Conservation (phyloP, 768 basidiomycete species). For the Crassisporium funariophilum region DNA sequence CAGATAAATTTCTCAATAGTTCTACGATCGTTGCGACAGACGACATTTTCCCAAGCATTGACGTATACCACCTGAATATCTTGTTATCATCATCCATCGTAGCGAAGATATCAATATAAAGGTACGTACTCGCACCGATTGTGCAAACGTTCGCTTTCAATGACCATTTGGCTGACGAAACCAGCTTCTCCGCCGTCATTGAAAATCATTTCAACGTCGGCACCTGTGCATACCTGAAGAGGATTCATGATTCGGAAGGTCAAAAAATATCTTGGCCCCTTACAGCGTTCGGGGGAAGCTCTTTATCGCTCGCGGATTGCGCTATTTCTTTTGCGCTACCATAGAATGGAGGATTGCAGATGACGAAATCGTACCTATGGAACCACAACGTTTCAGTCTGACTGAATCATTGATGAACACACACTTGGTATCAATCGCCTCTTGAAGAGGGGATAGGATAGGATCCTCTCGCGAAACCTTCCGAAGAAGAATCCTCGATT, state of each 20-base stretch:
- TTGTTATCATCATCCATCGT: neutral
- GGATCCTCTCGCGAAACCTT: constrained; percentile 35
- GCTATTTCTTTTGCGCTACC: constrained; percentile 67
- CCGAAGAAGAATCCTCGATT: constrained; percentile 50
- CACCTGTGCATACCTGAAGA: constrained; percentile 79
- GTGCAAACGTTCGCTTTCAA: constrained; percentile 61
- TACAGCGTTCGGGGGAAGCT: constrained; percentile 70
- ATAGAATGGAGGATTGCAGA: constrained; percentile 99
- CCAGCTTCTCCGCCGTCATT: constrained; percentile 81
- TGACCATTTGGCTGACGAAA: constrained; percentile 79
- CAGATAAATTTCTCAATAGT: constrained; percentile 44
- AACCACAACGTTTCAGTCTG: neutral
- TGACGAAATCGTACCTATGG: constrained; percentile 70
- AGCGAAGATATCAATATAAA: neutral
- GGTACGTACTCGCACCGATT: constrained; percentile 57
- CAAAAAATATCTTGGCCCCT: constrained; percentile 21
- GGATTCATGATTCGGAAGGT: neutral
- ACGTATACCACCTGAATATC: constrained; percentile 83
- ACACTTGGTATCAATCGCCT: constrained; percentile 15
- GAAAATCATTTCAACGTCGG: constrained; percentile 82
- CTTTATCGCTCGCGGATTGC: constrained; percentile 62
- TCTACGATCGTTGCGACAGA: constrained; percentile 67
- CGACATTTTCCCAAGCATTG: constrained; percentile 86
- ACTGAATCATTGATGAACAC: neutral
- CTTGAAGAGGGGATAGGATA: constrained; percentile 49